A percentile compares a stretch with the other conserved stretches of the same genome.
phyloP scores from a whole-genome alignment of 768 basidiomycete species.

The Boletus patriciae region DNA sequence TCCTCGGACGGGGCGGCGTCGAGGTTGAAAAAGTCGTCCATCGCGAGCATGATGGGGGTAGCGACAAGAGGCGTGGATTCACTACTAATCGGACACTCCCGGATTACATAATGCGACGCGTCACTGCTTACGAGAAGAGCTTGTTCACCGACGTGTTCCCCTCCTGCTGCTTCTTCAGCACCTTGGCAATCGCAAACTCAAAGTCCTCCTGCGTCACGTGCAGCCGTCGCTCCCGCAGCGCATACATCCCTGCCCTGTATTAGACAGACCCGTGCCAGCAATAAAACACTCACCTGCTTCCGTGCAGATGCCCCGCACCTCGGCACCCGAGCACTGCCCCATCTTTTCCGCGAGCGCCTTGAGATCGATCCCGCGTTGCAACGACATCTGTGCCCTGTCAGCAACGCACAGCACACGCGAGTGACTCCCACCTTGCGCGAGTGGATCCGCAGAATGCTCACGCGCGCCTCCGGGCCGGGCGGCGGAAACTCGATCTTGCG shows the following conservation, averaged over 20 bases:
- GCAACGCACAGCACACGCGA: background rate
- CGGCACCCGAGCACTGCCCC: slow-evolving; percentile 98
- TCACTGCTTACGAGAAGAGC: slow-evolving; percentile 80
- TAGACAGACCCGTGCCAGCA: background rate
- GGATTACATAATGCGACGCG: slow-evolving; percentile 16
- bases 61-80: background rate
- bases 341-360: slow-evolving; percentile 96
- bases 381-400: slow-evolving; percentile 70
- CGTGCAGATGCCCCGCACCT: slow-evolving; percentile 95
- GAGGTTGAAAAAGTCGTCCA: slow-evolving; percentile 67
- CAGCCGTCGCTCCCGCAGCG: slow-evolving; percentile 89
- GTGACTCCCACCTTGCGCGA: slow-evolving; percentile 71
- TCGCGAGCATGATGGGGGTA: slow-evolving; percentile 18
- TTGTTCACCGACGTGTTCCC: slow-evolving; percentile 93
- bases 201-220: slow-evolving; percentile 99
- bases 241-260: slow-evolving; percentile 78
- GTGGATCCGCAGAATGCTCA: slow-evolving; percentile 96
- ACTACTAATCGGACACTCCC: slow-evolving; percentile 6
- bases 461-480: slow-evolving; percentile 93
- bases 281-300: slow-evolving; percentile 68
- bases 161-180: slow-evolving; percentile 95
- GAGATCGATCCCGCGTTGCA: slow-evolving; percentile 97
- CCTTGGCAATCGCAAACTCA: slow-evolving; percentile 97
- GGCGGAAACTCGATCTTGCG: slow-evolving; percentile 98
- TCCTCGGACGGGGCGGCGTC: slow-evolving; percentile 48